Percentiles rank a stretch among this genome's conserved stretches.
Conservation (phyloP, 371 early-diverging fungal species). For the Mortierella polycephala region DNA sequence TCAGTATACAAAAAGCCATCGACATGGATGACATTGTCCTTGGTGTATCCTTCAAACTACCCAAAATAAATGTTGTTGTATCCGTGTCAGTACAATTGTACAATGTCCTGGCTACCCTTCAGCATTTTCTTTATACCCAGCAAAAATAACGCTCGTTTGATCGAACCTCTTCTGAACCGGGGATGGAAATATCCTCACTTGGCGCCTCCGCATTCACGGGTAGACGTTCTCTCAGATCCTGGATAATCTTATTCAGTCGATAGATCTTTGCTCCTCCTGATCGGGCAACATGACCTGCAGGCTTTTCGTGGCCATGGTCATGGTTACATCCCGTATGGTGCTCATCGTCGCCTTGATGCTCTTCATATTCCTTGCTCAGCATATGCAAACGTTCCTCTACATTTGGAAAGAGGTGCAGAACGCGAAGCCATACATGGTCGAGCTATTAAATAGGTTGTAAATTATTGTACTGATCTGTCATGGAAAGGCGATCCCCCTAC, state of each 20-base stretch:
- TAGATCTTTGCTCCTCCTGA: constrained; percentile 49
- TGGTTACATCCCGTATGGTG: constrained; percentile 45
- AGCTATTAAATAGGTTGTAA: background rate
- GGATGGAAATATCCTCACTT: constrained; percentile 65
- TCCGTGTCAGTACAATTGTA: too few species aligned
- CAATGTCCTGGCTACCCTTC: too few species aligned
- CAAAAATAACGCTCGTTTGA: background rate
- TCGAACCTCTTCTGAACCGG: constrained; percentile 63
- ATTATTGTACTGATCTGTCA: background rate
- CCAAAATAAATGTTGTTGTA: background rate
- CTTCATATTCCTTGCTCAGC: constrained; percentile 33
- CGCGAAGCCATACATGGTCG: too few species aligned
- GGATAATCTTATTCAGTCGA: constrained; percentile 58
- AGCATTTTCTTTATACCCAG: background rate
- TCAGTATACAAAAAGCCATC: constrained; percentile 74
- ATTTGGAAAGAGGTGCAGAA: background rate
- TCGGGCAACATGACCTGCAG: constrained; percentile 24
- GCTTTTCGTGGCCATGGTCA: constrained; percentile 19
- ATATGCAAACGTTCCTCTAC: constrained; percentile 46
- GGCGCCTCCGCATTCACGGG: constrained; percentile 74
- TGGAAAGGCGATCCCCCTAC: constrained; percentile 38
- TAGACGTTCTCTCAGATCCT: constrained; percentile 64
- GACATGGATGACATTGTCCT: constrained; percentile 71
- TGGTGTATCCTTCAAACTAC: constrained; percentile 65
- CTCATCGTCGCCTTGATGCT: constrained; percentile 20